Evolutionary conservation across 805 yeast species (phyloP).

Genomic region (Pichia thaimueangensis): DNA sequence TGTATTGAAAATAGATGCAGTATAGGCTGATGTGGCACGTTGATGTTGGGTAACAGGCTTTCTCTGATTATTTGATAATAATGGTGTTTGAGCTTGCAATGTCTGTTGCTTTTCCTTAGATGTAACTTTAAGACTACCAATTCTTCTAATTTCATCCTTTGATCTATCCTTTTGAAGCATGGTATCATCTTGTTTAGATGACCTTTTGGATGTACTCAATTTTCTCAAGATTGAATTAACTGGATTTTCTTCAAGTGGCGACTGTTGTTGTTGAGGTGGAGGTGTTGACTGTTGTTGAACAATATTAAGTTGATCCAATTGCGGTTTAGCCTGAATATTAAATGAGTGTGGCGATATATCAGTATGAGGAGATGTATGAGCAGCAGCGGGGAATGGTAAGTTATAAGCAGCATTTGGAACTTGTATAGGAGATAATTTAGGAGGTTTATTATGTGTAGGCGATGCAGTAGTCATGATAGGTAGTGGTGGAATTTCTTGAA

Average conservation of each 20-base stretch:
- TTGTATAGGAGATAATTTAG: too few species aligned
- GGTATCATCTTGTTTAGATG: constrained; percentile 17
- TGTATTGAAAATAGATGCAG: constrained; percentile 24
- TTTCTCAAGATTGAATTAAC: constrained; percentile 29
- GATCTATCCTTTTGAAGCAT: background rate
- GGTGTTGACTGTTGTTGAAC: constrained; percentile 17
- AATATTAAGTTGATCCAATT: constrained; percentile 11
- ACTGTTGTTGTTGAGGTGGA: constrained; percentile 17
- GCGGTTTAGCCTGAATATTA: constrained; percentile 10
- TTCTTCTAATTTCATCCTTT: constrained; percentile 42
- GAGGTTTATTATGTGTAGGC: too few species aligned
- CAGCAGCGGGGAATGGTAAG: constrained; percentile 36
- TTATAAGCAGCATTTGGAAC: constrained; percentile 35
- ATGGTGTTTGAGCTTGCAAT: constrained; percentile 7
- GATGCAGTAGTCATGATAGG: too few species aligned
- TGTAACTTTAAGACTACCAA: constrained; percentile 56
- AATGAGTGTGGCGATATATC: constrained; percentile 19
- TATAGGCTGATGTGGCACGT: constrained; percentile 34
- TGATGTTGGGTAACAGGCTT: constrained; percentile 29
- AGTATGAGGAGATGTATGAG: constrained; percentile 34
- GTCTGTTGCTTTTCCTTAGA: constrained; percentile 43
- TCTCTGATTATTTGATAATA: constrained; percentile 24
- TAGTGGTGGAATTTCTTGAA: constrained; percentile 15
- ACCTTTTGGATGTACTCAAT: constrained; percentile 30
- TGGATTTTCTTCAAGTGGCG: constrained; percentile 14